Evolutionary conservation across 2,329 filamentous ascomycete species (phyloP), one percentile per base, ranked within the genome.

Genomic region (Aspergillus sp.): DNA sequence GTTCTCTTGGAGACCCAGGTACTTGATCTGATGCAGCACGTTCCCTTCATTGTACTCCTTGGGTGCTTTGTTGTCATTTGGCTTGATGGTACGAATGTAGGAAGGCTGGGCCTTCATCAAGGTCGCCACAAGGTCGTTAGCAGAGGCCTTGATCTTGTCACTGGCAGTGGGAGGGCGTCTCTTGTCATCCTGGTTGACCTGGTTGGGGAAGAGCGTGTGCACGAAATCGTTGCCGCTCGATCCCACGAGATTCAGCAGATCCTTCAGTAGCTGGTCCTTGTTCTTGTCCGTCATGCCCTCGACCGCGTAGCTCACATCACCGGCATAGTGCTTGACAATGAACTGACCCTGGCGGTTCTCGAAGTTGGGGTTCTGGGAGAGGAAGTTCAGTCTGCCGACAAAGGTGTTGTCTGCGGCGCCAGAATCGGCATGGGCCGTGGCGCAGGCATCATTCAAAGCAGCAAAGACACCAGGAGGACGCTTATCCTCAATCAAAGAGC

Each of bases 231-330:
- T 97, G 53, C 85, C 82, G 67, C 91, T 97, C 60, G 85, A 84
- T 56, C 88, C 87, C 65, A 96, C 88, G 34, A 99, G 80, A 67
- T 90, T 93, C 47, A 97, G 81, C 40, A 99, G 78, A 62, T 96
- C 94, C 78, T 99, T 99, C 53, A 97, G 79, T 42, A 99, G 80
- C 73, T 95, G 91, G 68, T 99, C 94, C 80, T 97, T 99, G 80
- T 97, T 99, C 82, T 99, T 99, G 73, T 99, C 94, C 1, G 94
- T 99, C 79, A 99, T 99, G 54, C 94, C 94, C 52, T 96, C 90
- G 3, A 97, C 88, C 1, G 89, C 89, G 72, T 99, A 99, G 60
- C 86, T 87, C 61, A 99, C 94, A 73, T 99, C 94, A 73, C 94
- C 94, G 53, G 94, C 94, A 70, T 99, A 99, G 75, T 99, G 94